Conservation (phyloP, 2,329 filamentous ascomycete genomes). For the Aspergillus awamori region DNA sequence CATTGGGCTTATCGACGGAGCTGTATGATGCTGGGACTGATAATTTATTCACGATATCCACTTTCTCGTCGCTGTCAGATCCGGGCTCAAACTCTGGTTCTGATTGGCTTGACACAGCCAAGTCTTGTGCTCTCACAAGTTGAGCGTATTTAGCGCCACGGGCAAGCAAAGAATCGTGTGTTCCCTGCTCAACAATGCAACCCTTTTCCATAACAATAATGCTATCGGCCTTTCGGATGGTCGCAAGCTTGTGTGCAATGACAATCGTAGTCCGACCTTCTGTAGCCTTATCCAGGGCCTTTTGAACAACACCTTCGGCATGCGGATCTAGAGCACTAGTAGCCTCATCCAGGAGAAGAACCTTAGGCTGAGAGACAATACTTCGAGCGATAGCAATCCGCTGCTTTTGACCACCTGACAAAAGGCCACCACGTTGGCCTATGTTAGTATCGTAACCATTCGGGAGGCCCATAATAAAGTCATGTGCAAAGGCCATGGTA, state of each 20-base stretch:
- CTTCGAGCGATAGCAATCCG: constrained; percentile 83
- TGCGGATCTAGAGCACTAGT: constrained; percentile 86
- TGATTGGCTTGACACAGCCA: constrained; percentile 24
- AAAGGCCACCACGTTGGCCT: constrained; percentile 76
- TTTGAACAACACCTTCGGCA: constrained; percentile 82
- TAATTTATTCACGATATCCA: neutral
- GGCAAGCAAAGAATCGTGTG: constrained; percentile 42
- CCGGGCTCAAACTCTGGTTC: neutral
- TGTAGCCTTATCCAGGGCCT: constrained; percentile 73
- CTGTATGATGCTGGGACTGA: constrained; percentile 6
- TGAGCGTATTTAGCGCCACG: constrained; percentile 41
- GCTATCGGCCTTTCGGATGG: constrained; percentile 46
- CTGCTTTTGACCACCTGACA: constrained; percentile 88
- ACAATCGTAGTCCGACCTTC: constrained; percentile 49
- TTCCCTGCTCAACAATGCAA: constrained; percentile 48
- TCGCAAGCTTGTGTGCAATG: constrained; percentile 50
- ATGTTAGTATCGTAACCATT: constrained; percentile 83
- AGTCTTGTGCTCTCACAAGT: constrained; percentile 52
- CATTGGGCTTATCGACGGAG: neutral
- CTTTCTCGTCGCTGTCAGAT: neutral
- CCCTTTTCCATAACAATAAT: constrained; percentile 50
- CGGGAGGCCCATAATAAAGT: constrained; percentile 73
- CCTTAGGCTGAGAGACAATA: constrained; percentile 76
- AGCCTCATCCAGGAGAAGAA: constrained; percentile 86
- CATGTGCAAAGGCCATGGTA: constrained; percentile 65